Base-by-base conservation (phyloP, 2,329 filamentous ascomycete genomes). In the Monosporascus sp. region DNA sequence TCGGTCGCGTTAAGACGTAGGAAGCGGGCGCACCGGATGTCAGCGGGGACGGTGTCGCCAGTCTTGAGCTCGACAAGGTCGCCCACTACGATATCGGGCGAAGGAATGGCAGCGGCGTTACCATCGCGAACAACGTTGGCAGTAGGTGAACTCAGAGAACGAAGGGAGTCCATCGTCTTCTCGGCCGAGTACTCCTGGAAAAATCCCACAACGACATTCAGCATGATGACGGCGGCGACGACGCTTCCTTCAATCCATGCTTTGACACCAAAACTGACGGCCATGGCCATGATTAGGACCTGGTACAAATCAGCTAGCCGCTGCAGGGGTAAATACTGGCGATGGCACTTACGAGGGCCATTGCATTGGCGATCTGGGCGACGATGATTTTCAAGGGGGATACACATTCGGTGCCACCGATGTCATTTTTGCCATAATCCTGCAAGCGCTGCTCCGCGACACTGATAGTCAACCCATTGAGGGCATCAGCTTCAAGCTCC, bases 331-430 rank as follows among this genome's bases (percentile, higher is more conserved):
- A 18, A 15, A 3, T 18, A 24, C 37, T 24, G 35, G 20, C 14
- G n/a, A 43, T 7, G 15, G 31, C 15, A 36, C 60, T 7, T 67
- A 82, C 83, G 66, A 87, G 67, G 58, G 80, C 85, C 83, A 86
- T 86, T 11, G 82, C 83, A 65, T 87, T 87, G 47, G 82, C 82
- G 47, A 86, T 71, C 64, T 87, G 83, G 43, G 78, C 73, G 43
- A 86, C 67, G 18, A 87, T 65, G 53, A 87, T 86, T 63, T 83
- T 83, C 46, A 75, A 65, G 24, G 78, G 74, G 43, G 76, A 77
- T 27, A 86, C 81, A 7, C 78, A 77, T 54, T 76, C 74, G 1
- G 69, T 77, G 39, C 83, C 77, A 50, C 81, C 80, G 4, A 87
- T 72, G 54, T 84, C 77, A 61, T 87, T 87, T 11, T 67, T 62